Percentiles rank a stretch among this genome's conserved stretches.
Conservation (phyloP, 2,329 filamentous ascomycete genomes). For the Aspergillus neoniger region DNA sequence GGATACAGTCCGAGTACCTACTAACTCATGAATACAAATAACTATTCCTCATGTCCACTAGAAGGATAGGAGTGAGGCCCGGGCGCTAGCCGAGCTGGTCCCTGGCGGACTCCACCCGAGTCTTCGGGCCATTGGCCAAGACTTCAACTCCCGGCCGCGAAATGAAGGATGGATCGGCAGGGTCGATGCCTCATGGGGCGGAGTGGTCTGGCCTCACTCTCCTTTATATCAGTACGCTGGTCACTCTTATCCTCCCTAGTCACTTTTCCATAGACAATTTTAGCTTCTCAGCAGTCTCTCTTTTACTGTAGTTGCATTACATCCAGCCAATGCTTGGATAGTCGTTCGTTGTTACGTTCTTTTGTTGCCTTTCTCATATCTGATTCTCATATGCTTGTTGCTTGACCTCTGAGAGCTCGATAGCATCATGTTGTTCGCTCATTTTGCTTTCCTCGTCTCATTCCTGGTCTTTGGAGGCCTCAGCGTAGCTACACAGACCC, state of each 20-base stretch:
- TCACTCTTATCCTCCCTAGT: neutral
- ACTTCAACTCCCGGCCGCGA: no score
- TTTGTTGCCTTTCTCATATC: conserved; percentile 4
- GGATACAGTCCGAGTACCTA: no score
- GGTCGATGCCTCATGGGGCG: conserved; percentile 14
- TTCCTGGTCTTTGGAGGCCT: conserved; percentile 49
- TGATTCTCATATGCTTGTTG: neutral
- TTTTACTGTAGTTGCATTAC: conserved; percentile 11
- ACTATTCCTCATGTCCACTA: no score
- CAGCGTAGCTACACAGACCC: conserved; percentile 47
- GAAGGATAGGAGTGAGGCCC: no score
- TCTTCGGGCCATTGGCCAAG: no score
- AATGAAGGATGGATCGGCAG: conserved; percentile 11
- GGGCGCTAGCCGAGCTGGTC: no score
- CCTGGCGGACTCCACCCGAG: no score
- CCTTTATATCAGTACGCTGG: no score
- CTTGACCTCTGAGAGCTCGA: neutral
- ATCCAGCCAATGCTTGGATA: conserved; percentile 10
- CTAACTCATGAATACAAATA: no score
- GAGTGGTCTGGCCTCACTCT: conserved; percentile 7
- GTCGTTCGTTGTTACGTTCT: conserved; percentile 12
- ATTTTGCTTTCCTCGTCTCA: conserved; percentile 46
- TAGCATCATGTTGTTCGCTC: conserved; percentile 48
- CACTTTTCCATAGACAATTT: neutral
- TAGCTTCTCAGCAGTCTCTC: conserved; percentile 7